phyloP scores from a whole-genome alignment of 148 eudicot species.

The Rhododendron griersonianum region DNA sequence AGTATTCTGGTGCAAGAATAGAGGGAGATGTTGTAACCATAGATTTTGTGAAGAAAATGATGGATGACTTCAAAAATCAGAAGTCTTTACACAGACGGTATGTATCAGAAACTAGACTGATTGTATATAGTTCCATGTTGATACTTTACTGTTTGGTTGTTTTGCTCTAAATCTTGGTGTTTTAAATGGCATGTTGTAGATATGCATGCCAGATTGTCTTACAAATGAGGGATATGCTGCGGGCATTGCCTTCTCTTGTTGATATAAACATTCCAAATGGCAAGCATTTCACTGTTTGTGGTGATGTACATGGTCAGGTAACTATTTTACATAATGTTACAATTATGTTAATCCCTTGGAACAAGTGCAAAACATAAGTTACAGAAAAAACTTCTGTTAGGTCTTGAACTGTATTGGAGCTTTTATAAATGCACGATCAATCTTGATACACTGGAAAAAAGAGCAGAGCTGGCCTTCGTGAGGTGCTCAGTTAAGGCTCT shows the following conservation, averaged over 20 bases:
- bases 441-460: not conserved
- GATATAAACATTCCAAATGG: constrained; percentile 81
- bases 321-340: not conserved
- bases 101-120: not conserved
- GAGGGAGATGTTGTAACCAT: constrained; percentile 84
- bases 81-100: constrained; percentile 87
- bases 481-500: not conserved
- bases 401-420: not conserved
- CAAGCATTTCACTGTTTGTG: constrained; percentile 90
- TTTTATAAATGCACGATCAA: not conserved
- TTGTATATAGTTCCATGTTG: not conserved
- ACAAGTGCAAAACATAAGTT: not conserved
- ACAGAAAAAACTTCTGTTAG: not conserved
- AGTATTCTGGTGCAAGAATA: constrained; percentile 94
- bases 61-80: constrained; percentile 89
- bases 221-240: constrained; percentile 81
- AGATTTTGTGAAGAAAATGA: constrained; percentile 90
- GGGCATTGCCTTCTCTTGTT: constrained; percentile 89
- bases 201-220: constrained; percentile 96
- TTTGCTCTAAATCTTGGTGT: constrained; percentile 12
- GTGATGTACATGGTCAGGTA: constrained; percentile 99
- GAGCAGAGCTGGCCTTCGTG: not conserved
- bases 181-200: constrained; percentile 29
- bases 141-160: not conserved
- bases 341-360: not conserved